Percentiles rank a stretch among this genome's conserved stretches.
These are phyloP conservation scores for Anisogramma anomala DNA, from an alignment of 2,329 filamentous ascomycete species.

Conservation along the genomic window DNA sequence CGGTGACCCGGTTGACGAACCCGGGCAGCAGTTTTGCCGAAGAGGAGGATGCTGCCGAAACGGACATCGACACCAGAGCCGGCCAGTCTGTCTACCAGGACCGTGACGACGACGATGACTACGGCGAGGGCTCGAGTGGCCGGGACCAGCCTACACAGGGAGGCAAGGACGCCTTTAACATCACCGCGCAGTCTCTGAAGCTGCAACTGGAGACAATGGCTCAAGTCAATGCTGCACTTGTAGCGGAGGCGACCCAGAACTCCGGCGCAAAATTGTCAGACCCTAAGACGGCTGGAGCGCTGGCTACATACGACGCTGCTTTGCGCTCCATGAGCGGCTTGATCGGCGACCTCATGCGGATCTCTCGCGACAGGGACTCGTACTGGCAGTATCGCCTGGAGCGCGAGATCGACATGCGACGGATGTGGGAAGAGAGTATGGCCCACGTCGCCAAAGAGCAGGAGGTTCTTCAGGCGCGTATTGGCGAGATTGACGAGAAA, in stretches of 20 bases:
- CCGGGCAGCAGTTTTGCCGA: conserved; percentile 39
- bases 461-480: conserved; percentile 75
- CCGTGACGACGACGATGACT: conserved; percentile 60
- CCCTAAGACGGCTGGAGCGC: conserved; percentile 60
- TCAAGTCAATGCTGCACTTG: conserved; percentile 72
- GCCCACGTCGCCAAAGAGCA: conserved; percentile 91
- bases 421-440: conserved; percentile 99
- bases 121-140: conserved; percentile 68
- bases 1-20: conserved; percentile 29
- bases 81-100: conserved; percentile 27
- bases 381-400: conserved; percentile 96
- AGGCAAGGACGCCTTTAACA: conserved; percentile 89
- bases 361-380: conserved; percentile 84
- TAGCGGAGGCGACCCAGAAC: conserved; percentile 57
- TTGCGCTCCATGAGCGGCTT: conserved; percentile 78
- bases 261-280: conserved; percentile 66
- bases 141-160: conserved; percentile 55
- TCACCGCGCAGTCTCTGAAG: conserved; percentile 89
- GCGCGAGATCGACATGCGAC: conserved; percentile 78
- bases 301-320: conserved; percentile 78
- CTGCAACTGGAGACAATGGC: conserved; percentile 84
- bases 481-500: conserved; percentile 84
- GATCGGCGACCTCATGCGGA: conserved; percentile 76
- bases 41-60: conserved; percentile 29
- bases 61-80: conserved; percentile 14